Percentiles rank a stretch among this genome's conserved stretches.
Evolutionary conservation across 331 rosid genomes (phyloP).

Genomic region (Ulmus americana): DNA sequence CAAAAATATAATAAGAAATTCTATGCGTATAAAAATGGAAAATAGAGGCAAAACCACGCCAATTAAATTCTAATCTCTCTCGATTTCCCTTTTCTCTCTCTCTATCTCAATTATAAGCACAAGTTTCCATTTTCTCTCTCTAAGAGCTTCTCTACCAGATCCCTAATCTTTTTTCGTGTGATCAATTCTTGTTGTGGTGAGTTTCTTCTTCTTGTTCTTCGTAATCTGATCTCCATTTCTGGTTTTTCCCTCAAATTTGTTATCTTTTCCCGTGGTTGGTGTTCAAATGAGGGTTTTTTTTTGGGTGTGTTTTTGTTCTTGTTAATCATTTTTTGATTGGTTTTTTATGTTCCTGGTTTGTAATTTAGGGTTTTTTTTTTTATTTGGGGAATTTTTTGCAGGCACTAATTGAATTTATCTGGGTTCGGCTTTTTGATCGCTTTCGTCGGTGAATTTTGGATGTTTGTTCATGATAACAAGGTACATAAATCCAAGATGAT

Average conservation of each 20-base stretch:
- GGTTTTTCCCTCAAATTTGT: constrained; percentile 18
- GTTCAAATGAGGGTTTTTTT: constrained; percentile 19
- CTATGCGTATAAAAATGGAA: neutral
- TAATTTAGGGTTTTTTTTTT: constrained; percentile 23
- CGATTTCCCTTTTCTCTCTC: constrained; percentile 15
- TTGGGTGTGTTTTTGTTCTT: neutral
- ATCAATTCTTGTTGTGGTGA: constrained; percentile 27
- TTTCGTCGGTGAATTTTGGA: neutral
- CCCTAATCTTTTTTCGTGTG: constrained; percentile 31
- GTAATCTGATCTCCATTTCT: neutral
- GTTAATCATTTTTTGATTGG: constrained; percentile 15
- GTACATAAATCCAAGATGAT: constrained; percentile 26
- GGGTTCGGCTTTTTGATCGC: neutral
- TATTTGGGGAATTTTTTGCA: neutral
- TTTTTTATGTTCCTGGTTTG: neutral
- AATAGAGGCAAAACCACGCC: neutral
- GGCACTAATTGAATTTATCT: constrained; percentile 3
- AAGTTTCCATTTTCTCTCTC: constrained; percentile 10
- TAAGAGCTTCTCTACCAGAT: constrained; percentile 19
- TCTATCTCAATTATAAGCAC: constrained; percentile 13
- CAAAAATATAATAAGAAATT: neutral
- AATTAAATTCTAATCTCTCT: constrained; percentile 18
- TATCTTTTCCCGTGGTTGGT: constrained; percentile 15
- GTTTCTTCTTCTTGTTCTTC: constrained; percentile 8
- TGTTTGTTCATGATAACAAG: constrained; percentile 50